Evolutionary conservation across 495 filamentous ascomycete species (phyloP), one percentile per base, ranked within the genome.

Genomic region (Thermothielavioides terrestris): DNA sequence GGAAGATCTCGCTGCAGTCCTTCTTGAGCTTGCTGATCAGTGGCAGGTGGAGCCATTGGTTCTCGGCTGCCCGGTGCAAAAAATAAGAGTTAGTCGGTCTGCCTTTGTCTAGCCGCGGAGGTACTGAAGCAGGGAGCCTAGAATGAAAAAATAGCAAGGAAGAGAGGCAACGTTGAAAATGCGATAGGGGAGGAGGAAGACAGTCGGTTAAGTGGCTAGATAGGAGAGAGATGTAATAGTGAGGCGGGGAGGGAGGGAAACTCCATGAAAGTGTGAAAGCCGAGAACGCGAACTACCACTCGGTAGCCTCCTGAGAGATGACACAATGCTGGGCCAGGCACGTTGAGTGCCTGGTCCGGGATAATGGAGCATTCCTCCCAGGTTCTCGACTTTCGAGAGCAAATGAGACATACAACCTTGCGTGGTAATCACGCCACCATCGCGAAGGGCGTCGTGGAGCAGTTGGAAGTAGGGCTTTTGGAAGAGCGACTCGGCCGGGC

Each of bases 391-490:
- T 58, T 56, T 59, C 57, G 55, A 52, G 56, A 59, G 46, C 75
- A 77, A 83, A 78, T 80, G 82, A 79, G 79, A 89, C 86, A 77
- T 85, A 95, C 88, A 94, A 98, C 92, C 92, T 95, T 99, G 92
- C 58, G 94, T 99, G 71, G 92, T 94, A 74, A 99, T 95, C 58
- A 99, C 89, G 74, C 92, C 92, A 69, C 91, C 94, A 53, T 94
- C 88, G 59, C 83, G 85, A 55, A 99, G 81, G 54, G 92, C 92
- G 52, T 79, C 84, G 70, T 83, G 74, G 20, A 97, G 77, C 32
- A 97, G 82, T 76, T 97, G 79, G 66, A 97, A 99, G 79, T 97
- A 99, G 41, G 90, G 84, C 77, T 96, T 95, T 81, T 97, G 81
- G 83, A 99, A 99, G 46, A 99, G 78, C 49, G 76, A 79, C 80